Base-by-base conservation (phyloP, 1,139 yeast genomes). In the Blastobotrys elegans region DNA sequence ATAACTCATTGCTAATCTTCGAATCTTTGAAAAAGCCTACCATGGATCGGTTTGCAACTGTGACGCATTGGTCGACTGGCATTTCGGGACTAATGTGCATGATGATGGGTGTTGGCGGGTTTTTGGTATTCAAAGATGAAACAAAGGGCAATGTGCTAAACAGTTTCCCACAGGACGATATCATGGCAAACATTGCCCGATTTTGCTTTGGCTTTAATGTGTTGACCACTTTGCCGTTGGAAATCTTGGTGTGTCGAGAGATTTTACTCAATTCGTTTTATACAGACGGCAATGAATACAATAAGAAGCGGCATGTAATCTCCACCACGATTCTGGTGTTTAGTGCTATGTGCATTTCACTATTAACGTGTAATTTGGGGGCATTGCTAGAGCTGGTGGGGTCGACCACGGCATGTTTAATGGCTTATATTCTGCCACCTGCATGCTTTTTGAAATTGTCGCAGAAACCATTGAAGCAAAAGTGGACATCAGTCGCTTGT, bases 371-470 rank as follows among this genome's bases (percentile, higher is more conserved):
- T 61, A 88, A 90, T 57, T 71, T 90, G 50, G 97, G 97, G 1
- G 85, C 92, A 17, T 83, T 90, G 37, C 71, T 90, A 45, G 97
- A 90, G 60, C 71, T 90, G 6, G 89, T 88, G 29, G 97, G 97
- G 1, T 92, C 96, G 0, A 84, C 96, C 0, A 84, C 96, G 0
- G 97, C 97, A 0, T 86, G 95, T 13, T 71, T 87, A 32, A 83
- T 90, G 85, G 97, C 97, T 0, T 90, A 87, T 60, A 87, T 90
- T 18, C 70, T 90, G 11, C 97, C 97, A 0, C 96, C 97, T 4
- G 64, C 83, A 64, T 89, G 96, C 59, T 85, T 76, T 59, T 66
- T 87, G 51, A 80, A 82, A 53, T 73, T 89, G 55, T 76, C 87
- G 0, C 73, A 76, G 57, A 74, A 74, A 46, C 64, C 69, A 16